Conservation (phyloP, 163 green algal species). For the Volvox carteri region DNA sequence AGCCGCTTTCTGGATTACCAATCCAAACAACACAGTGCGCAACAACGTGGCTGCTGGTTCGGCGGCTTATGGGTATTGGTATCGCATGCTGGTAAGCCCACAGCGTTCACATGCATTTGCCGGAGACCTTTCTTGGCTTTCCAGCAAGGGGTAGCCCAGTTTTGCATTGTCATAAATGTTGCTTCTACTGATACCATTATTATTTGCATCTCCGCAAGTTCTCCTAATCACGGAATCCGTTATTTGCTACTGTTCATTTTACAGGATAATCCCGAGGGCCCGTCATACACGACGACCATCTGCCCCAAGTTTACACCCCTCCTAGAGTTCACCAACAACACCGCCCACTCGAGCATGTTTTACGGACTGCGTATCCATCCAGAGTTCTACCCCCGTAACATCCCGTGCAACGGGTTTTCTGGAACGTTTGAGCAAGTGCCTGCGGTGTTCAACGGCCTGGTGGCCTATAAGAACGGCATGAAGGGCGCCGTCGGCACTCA, state of each 20-base stretch:
- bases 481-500: conserved; percentile 75
- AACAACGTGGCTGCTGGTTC: conserved; percentile 76
- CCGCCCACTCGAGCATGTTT: conserved; percentile 80
- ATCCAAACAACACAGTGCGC: conserved; percentile 77
- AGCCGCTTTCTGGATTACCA: conserved; percentile 84
- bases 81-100: conserved; percentile 57
- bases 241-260: neutral
- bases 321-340: conserved; percentile 75
- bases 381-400: conserved; percentile 67
- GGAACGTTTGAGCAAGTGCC: conserved; percentile 53
- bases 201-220: too few relatives aligned
- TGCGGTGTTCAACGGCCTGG: conserved; percentile 71
- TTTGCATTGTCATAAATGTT: too few relatives aligned
- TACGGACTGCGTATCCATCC: conserved; percentile 81
- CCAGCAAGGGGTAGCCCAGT: too few relatives aligned
- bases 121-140: too few relatives aligned
- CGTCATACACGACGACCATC: conserved; percentile 62
- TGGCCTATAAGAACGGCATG: conserved; percentile 80
- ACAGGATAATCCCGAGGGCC: conserved; percentile 65
- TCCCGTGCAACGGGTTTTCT: conserved; percentile 49
- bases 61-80: conserved; percentile 73
- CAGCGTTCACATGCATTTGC: too few relatives aligned
- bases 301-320: conserved; percentile 74
- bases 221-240: too few relatives aligned
- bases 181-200: too few relatives aligned